Evolutionary conservation across 225 moss, liverwort and hornwort genomes (phyloP).

Genomic region (Marchantia paleacea): DNA sequence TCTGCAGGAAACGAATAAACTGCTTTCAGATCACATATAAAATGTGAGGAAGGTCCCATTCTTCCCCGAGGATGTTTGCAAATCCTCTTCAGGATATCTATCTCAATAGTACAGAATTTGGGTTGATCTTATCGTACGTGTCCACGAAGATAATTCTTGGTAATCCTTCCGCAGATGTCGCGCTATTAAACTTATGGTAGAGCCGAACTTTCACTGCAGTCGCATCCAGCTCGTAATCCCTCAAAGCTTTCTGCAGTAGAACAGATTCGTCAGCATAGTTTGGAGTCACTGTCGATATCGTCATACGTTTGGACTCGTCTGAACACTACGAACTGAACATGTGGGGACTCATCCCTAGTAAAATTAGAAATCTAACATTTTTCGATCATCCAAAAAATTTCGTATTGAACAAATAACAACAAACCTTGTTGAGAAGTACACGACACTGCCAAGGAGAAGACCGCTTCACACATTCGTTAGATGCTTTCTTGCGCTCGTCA

Average conservation of each 20-base stretch:
- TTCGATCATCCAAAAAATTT: not conserved
- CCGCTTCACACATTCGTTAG: slow-evolving; percentile 37
- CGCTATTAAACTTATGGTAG: slow-evolving; percentile 20
- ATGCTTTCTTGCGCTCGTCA: not conserved
- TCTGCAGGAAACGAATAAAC: slow-evolving; percentile 29
- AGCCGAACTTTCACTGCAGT: slow-evolving; percentile 23
- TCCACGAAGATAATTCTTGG: slow-evolving; percentile 27
- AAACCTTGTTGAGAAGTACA: slow-evolving; percentile 63
- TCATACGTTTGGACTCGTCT: not conserved
- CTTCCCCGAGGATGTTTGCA: not conserved
- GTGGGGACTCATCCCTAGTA: not conserved
- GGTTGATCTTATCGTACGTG: slow-evolving; percentile 21
- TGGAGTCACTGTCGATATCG: not conserved
- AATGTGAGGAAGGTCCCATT: not conserved
- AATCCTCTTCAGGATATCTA: not conserved
- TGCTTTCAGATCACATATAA: not conserved
- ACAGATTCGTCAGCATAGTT: not conserved
- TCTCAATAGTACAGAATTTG: not conserved
- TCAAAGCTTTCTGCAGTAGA: slow-evolving; percentile 26
- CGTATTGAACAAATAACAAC: not conserved
- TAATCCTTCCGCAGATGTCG: slow-evolving; percentile 3
- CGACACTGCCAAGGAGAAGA: slow-evolving; percentile 80
- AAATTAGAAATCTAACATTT: too few species aligned
- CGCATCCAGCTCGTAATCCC: slow-evolving; percentile 22
- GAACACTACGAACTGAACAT: not conserved